phyloP scores from a whole-genome alignment of 2,329 filamentous ascomycete species.

The Colletotrichum lentis region DNA sequence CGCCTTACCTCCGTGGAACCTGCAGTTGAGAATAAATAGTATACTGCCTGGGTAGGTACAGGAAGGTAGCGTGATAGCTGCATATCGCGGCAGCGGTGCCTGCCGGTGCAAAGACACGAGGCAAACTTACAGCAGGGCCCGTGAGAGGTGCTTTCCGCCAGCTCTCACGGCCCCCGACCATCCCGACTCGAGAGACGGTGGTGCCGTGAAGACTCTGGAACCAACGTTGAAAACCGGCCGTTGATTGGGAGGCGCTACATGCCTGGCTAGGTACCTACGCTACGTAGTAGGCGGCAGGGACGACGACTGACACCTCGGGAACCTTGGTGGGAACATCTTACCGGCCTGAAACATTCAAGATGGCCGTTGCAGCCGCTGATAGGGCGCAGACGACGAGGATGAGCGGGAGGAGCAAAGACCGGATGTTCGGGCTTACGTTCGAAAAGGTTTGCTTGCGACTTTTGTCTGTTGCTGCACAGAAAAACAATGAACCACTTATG shows the following conservation, averaged over 20 bases:
- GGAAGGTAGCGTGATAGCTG: too few relatives aligned
- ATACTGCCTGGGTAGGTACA: too few relatives aligned
- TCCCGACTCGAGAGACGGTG: constrained; percentile 16
- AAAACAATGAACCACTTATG: constrained; percentile 25
- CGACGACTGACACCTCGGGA: constrained; percentile 15
- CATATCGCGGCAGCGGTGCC: not conserved
- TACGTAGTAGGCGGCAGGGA: constrained; percentile 1
- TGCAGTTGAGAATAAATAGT: too few relatives aligned
- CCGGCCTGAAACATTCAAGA: constrained; percentile 35
- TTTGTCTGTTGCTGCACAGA: not conserved
- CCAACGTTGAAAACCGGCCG: constrained; percentile 5
- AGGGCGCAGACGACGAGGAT: constrained; percentile 8
- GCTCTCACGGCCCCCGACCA: constrained; percentile 6
- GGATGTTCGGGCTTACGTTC: constrained; percentile 28
- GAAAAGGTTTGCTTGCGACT: constrained; percentile 16
- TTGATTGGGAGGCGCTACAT: not conserved
- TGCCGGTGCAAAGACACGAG: not conserved
- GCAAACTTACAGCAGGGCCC: not conserved
- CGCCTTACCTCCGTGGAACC: too few relatives aligned
- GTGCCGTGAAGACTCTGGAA: constrained; percentile 12
- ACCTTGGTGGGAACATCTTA: constrained; percentile 37
- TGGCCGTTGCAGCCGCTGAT: constrained; percentile 23
- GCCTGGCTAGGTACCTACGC: too few relatives aligned
- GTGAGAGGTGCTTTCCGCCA: not conserved
- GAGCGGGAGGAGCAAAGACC: constrained; percentile 28